Base-by-base conservation (phyloP, 2,329 filamentous ascomycete species). In the Sclerotinia spermophila region DNA sequence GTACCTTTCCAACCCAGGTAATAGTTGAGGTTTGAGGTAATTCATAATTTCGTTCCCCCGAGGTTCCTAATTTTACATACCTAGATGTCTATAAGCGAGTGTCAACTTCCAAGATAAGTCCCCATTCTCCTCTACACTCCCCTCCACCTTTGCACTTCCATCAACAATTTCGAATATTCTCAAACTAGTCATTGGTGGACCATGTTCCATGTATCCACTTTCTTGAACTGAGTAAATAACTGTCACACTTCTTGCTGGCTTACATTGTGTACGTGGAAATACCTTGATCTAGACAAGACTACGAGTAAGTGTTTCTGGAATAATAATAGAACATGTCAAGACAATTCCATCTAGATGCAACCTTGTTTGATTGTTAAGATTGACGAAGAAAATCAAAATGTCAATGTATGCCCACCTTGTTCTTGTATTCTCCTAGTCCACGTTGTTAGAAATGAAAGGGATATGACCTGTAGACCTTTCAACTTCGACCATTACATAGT, bases 261-360 rank as follows among this genome's bases (percentile, higher is more conserved):
- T 30, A 13, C 6, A 13, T 15, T 5, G 11, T 13, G 4, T 53
- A 21, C 61, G 11, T 53, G 44, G 24, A 38, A 40, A 48, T 53
- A 8, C 45, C 62, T 65, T 53, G 24, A 53, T 7, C 21, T 13
- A 19, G 45, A 11, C 13, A 53, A 21, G 19, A 40, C 45, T 21
- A 40, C 15, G 62, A 30, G 35, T 66, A 40, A 24, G 62, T 40
- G 35, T 66, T 53, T 66, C 58, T 51, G 33, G 67, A 62, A 51
- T 33, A 64, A 51, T 13, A 24, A 38, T 60, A 69, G 67, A 62
- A 69, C 3, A 62, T 53, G 56, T 53, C 56, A 62, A 69, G 64
- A 33, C 24, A 10, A 53, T 42, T 67, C 2, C 21, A n/a, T 56
- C 64, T 42, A 56, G 48, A 56, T 40, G 3, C 44, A 61, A 61